A percentile compares a stretch with the other conserved stretches of the same genome.
phyloP scores from a whole-genome alignment of 805 yeast genomes.

The Geotrichum ghanense region DNA sequence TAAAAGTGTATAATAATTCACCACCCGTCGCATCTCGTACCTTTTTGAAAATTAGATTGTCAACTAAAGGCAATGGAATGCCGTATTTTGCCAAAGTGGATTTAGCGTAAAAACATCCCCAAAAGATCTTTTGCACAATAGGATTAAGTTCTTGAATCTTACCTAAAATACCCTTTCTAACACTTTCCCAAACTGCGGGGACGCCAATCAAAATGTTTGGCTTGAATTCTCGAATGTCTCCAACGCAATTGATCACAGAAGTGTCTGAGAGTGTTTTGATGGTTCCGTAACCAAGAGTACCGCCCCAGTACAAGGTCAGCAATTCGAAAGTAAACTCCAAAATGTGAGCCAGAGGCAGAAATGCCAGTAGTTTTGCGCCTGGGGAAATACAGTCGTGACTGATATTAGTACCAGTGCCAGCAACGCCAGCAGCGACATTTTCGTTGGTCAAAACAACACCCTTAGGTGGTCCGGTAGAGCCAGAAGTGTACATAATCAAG shows the following conservation, averaged over 20 bases:
- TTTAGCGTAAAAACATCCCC: conserved; percentile 80
- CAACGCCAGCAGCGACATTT: conserved; percentile 73
- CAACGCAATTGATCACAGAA: conserved; percentile 72
- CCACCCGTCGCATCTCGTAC: conserved; percentile 96
- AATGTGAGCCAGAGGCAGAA: conserved; percentile 93
- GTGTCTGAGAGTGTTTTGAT: conserved; percentile 83
- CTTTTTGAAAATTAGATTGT: conserved; percentile 68
- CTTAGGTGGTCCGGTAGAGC: conserved; percentile 77
- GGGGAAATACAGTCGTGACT: conserved; percentile 37
- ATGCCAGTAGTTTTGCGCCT: conserved; percentile 71
- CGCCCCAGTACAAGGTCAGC: conserved; percentile 78
- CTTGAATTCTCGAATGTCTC: conserved; percentile 76
- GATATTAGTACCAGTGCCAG: conserved; percentile 64
- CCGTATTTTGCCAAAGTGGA: conserved; percentile 45
- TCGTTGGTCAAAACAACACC: conserved; percentile 63
- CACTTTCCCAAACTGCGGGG: conserved; percentile 96
- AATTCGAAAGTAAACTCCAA: conserved; percentile 87
- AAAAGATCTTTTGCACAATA: conserved; percentile 69
- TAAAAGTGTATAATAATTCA: conserved; percentile 53
- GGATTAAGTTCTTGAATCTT: conserved; percentile 61
- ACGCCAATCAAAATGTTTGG: conserved; percentile 98
- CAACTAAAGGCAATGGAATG: conserved; percentile 71
- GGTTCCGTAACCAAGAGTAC: conserved; percentile 75
- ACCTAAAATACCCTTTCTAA: conserved; percentile 79
- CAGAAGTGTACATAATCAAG: conserved; percentile 82